Evolutionary conservation across 2,329 filamentous ascomycete genomes (phyloP).

Genomic region (Xylariaceae sp.): DNA sequence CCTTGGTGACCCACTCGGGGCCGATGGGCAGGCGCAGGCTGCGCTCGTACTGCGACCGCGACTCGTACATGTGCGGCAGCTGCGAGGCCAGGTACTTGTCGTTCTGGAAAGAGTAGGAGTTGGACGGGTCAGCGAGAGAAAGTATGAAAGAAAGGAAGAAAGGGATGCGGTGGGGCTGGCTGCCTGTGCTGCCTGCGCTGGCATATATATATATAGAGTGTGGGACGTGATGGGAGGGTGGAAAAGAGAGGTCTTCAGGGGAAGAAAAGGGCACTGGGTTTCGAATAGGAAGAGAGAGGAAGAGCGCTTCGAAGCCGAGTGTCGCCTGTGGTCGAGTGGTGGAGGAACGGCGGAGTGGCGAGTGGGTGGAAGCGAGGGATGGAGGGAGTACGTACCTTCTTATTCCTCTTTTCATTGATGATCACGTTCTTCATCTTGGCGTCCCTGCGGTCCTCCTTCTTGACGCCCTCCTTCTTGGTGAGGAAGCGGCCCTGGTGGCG

Average conservation of each 20-base stretch:
- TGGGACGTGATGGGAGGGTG: too few relatives aligned
- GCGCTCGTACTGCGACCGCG: conserved; percentile 79
- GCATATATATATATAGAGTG: too few relatives aligned
- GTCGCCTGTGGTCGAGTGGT: neutral
- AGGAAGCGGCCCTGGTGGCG: conserved; percentile 56
- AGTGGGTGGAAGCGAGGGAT: neutral
- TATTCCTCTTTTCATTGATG: conserved; percentile 81
- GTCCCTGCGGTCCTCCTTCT: conserved; percentile 71
- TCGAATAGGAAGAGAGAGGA: conserved; percentile 1
- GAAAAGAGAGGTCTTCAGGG: too few relatives aligned
- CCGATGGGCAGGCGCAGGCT: conserved; percentile 80
- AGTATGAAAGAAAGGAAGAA: too few relatives aligned
- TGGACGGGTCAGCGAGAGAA: too few relatives aligned
- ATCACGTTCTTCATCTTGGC: conserved; percentile 77
- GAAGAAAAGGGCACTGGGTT: too few relatives aligned
- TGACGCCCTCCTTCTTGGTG: conserved; percentile 63
- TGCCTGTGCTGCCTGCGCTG: too few relatives aligned
- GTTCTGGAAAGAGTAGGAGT: conserved; percentile 62
- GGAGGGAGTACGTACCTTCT: conserved; percentile 58
- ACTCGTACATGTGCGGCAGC: conserved; percentile 87
- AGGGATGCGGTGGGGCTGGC: too few relatives aligned
- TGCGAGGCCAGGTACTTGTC: conserved; percentile 76
- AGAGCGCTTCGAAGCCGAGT: neutral
- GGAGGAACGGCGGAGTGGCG: neutral
- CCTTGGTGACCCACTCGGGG: conserved; percentile 94